Evolutionary conservation across 495 filamentous ascomycete genomes (phyloP).

Genomic region (Coniosporium apollinis): DNA sequence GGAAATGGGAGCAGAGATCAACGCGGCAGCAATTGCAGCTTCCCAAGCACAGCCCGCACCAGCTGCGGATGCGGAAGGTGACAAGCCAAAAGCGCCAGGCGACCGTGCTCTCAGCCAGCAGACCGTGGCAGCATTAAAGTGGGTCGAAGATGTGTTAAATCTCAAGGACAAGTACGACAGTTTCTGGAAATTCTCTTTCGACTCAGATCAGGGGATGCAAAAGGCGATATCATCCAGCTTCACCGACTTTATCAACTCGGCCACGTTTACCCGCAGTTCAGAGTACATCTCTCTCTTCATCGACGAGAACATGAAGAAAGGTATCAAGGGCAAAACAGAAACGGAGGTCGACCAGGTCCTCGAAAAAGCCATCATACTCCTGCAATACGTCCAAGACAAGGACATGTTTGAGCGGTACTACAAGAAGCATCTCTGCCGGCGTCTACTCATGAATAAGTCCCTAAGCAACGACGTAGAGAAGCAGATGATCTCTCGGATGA

Average conservation of each 20-base stretch:
- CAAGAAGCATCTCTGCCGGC: conserved; percentile 84
- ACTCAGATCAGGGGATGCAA: conserved; percentile 58
- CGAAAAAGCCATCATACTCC: conserved; percentile 74
- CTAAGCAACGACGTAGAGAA: conserved; percentile 81
- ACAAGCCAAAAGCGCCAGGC: conserved; percentile 15
- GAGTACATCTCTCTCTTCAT: conserved; percentile 95
- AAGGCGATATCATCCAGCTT: conserved; percentile 72
- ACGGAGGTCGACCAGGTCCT: conserved; percentile 71
- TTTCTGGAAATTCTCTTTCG: conserved; percentile 53
- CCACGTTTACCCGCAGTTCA: conserved; percentile 57
- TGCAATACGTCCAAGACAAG: conserved; percentile 79
- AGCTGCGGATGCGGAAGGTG: conserved; percentile 11
- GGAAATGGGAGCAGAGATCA: conserved; percentile 67
- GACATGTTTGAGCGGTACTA: conserved; percentile 97
- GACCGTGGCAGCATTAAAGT: conserved; percentile 75
- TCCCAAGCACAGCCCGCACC: conserved; percentile 13
- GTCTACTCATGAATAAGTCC: conserved; percentile 72
- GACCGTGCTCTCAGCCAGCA: conserved; percentile 38
- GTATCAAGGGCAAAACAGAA: conserved; percentile 84
- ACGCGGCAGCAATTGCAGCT: conserved; percentile 38
- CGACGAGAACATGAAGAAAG: conserved; percentile 89
- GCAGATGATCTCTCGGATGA: conserved; percentile 92
- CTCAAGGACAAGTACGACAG: conserved; percentile 83
- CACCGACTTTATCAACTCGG: conserved; percentile 81
- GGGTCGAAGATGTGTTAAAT: conserved; percentile 82